Percentiles rank a stretch among this genome's conserved stretches.
These are phyloP conservation scores for Ascobolus immersus DNA, from an alignment of 495 filamentous ascomycete species.

Conservation along the genomic window DNA sequence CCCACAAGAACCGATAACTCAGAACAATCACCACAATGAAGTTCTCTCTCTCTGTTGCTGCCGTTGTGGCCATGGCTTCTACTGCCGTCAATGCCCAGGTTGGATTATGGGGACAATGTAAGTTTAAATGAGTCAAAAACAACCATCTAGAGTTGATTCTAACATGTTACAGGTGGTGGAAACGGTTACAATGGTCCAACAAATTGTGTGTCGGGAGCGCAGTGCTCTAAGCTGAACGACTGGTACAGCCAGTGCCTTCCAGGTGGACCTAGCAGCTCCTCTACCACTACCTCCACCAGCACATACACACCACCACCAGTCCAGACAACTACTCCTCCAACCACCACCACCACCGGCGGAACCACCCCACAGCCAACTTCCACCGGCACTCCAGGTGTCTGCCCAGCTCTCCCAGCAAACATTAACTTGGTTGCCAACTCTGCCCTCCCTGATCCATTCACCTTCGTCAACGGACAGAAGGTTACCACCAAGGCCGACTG, in stretches of 20 bases:
- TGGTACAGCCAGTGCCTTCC: constrained; percentile 2
- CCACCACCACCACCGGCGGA: background rate
- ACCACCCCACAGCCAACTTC: background rate
- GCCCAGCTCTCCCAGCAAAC: constrained; percentile 2
- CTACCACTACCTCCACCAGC: background rate
- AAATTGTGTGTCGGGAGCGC: constrained; percentile 12
- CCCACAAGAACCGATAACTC: no score
- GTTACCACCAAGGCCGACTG: constrained; percentile 14
- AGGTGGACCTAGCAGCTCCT: background rate
- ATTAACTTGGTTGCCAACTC: constrained; percentile 1
- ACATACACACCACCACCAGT: no score
- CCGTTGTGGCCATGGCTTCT: no score
- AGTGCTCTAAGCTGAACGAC: constrained; percentile 11
- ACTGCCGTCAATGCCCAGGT: no score
- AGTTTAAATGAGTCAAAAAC: background rate
- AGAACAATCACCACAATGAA: no score
- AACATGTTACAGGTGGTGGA: constrained; percentile 6
- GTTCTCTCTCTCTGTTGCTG: no score
- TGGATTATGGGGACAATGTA: constrained; percentile 6
- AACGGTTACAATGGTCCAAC: constrained; percentile 8
- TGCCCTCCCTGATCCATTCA: constrained; percentile 18
- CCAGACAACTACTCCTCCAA: constrained; percentile 10
- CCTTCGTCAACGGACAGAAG: constrained; percentile 12
- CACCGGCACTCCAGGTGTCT: background rate
- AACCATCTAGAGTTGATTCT: background rate